These are phyloP conservation scores for Hirschioporus abietinus DNA, from an alignment of 768 basidiomycete genomes.

Conservation along the genomic window DNA sequence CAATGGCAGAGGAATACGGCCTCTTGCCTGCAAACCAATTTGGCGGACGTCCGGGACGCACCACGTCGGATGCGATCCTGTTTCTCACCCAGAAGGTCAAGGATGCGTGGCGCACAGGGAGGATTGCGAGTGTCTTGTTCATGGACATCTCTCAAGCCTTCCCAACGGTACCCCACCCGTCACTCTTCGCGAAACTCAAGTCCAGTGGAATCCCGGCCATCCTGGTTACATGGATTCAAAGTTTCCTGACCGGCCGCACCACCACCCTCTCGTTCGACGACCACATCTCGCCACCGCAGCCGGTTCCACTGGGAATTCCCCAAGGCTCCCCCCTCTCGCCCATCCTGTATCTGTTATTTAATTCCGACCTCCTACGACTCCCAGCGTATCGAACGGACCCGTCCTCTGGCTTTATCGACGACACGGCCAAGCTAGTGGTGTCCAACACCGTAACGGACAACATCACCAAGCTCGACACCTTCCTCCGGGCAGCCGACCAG, in stretches of 20 bases:
- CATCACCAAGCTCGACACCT: slow-evolving; percentile 15
- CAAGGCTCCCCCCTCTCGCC: slow-evolving; percentile 23
- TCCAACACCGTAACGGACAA: slow-evolving; percentile 20
- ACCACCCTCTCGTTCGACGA: slow-evolving; percentile 21
- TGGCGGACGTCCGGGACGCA: slow-evolving; percentile 32
- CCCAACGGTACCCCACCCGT: slow-evolving; percentile 25
- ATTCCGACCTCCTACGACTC: slow-evolving; percentile 17
- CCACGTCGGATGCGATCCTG: slow-evolving; percentile 32
- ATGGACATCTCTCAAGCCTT: slow-evolving; percentile 41
- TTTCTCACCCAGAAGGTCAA: slow-evolving; percentile 10
- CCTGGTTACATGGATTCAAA: slow-evolving; percentile 19
- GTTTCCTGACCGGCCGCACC: slow-evolving; percentile 1
- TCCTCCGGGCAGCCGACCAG: slow-evolving; percentile 13
- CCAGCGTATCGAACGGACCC: slow-evolving; percentile 14
- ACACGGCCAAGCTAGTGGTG: slow-evolving; percentile 22
- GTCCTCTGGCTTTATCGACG: slow-evolving; percentile 26
- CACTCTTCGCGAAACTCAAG: slow-evolving; percentile 1
- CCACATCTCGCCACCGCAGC: slow-evolving; percentile 12
- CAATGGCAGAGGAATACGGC: slow-evolving; percentile 23
- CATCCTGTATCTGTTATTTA: slow-evolving; percentile 19
- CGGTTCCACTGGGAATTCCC: slow-evolving; percentile 14
- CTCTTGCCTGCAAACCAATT: slow-evolving; percentile 34
- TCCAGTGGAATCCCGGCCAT: slow-evolving; percentile 29
- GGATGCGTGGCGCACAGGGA: slow-evolving; percentile 22
- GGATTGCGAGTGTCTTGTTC: slow-evolving; percentile 33